phyloP scores from a whole-genome alignment of 805 yeast species.

The Spathaspora arborariae region DNA sequence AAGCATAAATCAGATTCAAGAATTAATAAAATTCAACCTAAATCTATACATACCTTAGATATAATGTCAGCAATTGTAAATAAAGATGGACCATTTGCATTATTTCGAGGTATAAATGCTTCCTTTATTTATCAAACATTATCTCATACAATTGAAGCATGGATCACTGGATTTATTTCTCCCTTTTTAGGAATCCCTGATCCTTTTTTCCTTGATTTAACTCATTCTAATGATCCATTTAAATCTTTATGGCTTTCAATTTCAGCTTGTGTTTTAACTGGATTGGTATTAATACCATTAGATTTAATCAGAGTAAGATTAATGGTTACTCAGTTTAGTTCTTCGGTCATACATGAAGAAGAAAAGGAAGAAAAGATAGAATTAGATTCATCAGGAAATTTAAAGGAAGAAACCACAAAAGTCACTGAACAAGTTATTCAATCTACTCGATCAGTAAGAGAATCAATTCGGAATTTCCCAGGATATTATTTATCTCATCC shows the following conservation, averaged over 20 bases:
- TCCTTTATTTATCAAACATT: constrained; percentile 75
- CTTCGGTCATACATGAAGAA: constrained; percentile 11
- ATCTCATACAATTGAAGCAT: constrained; percentile 75
- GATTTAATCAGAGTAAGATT: constrained; percentile 77
- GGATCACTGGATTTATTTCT: constrained; percentile 86
- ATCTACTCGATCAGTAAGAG: constrained; percentile 63
- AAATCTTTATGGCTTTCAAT: constrained; percentile 65
- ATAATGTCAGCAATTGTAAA: constrained; percentile 60
- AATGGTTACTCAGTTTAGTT: constrained; percentile 61
- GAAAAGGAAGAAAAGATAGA: constrained; percentile 1
- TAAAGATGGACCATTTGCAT: constrained; percentile 67
- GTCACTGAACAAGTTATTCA: constrained; percentile 1
- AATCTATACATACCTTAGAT: constrained; percentile 60
- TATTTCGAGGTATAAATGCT: constrained; percentile 73
- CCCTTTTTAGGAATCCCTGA: constrained; percentile 83
- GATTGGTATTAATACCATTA: constrained; percentile 71
- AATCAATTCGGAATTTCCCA: constrained; percentile 62
- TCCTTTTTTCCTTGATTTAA: constrained; percentile 77
- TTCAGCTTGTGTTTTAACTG: constrained; percentile 68
- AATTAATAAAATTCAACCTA: constrained; percentile 45
- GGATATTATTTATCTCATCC: constrained; percentile 54
- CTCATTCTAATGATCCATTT: constrained; percentile 75
- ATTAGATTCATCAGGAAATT: neutral
- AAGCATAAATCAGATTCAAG: constrained; percentile 1
- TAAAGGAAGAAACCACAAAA: neutral